Evolutionary conservation across 169 alveolate species (phyloP), one percentile per base, ranked within the genome.

Genomic region (Miamiensis avidus): DNA sequence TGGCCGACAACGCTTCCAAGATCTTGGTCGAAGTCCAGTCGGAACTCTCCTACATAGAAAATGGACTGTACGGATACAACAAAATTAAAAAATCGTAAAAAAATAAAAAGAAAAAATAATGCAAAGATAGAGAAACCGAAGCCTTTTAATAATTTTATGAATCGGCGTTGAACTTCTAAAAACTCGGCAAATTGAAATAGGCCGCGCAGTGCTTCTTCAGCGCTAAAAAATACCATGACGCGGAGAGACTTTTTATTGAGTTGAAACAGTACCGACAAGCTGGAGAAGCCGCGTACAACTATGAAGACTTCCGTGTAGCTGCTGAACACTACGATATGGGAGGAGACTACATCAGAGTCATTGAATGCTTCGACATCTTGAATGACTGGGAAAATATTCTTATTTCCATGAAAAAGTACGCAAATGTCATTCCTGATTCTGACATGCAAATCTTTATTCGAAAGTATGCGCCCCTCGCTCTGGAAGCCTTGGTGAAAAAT

Each of bases 181-280:
- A 78, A 79, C 34, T 88, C 0, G 30, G 82, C 26, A 75, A 90
- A 49, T 31, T 16, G 0, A 90, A 77, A 82, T 78, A 92, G 84
- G 88, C 93, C 29, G 93, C 95, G 28, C 81, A 92, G 79, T 92
- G 95, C 75, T 89, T 78, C 30, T 87, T 78, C 74, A 86, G 91
- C 33, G 83, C 90, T 34, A 86, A 83, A 32, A 76, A 89, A 29
- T 88, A 78, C 74, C 20, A 83, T 65, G 84, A 76, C 32, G 90
- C 90, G 25, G 73, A 65, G 0, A 64, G 20, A 20, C 69, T 49
- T 49, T 49, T 49, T 49, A 11, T 49, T 49, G 4, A 49, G 20
- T 49, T 49, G 20, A 49, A 11, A n/a, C 33, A 83, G 65, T 30
- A 30, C 25, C 65, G 76, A 74, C 33, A 84, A 64, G 91, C 94